Base-by-base conservation (phyloP, 108 stramenopile genomes). In the Epithemia pelagica region DNA sequence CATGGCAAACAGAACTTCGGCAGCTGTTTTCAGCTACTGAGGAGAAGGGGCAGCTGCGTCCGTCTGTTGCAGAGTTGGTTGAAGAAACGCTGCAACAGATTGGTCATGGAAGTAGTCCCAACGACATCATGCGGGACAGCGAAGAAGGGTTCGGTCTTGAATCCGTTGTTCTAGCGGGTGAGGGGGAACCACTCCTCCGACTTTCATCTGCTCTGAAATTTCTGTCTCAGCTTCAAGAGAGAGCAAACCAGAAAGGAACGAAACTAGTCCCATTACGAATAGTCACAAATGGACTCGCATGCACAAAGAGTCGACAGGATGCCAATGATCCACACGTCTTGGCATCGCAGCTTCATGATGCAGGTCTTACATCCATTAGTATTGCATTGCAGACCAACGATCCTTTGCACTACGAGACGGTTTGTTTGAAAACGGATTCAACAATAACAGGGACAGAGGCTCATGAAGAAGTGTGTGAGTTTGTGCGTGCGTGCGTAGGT, bases 101-200 rank as follows among this genome's bases (percentile, higher is more conserved):
- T 10, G 54, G 54, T 23, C 37, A 46, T 46, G 37, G 15, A 10
- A 46, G 37, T 15, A 46, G 15, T 46, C 5, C 5, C 37, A 46
- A 46, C 37, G 15, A 46, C 37, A 10, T 10, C 15, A 46, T 10
- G 5, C 10, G 15, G 10, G 51, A 23, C 10, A 24, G n/a, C 27
- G 22, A 59, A 55, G 10, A 15, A 10, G 37, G 37, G 15, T 46
- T 46, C 37, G n/a, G n/a, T n/a, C 67, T 70, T 46, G 74, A 81
- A 52, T 74, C 78, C 29, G 67, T 89, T 22, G 87, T 89, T 20
- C 66, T 89, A 55, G 81, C 79, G 0, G 88, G 88, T 46, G 88
- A 89, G 71, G 88, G 88, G 18, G 88, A 90, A 59, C 86, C 89
- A 1, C 87, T 84, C 15, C 66, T 90, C 32, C 75, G 86, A 56